Base-by-base conservation (phyloP, 2,329 filamentous ascomycete species). In the Colletotrichum viniferum region DNA sequence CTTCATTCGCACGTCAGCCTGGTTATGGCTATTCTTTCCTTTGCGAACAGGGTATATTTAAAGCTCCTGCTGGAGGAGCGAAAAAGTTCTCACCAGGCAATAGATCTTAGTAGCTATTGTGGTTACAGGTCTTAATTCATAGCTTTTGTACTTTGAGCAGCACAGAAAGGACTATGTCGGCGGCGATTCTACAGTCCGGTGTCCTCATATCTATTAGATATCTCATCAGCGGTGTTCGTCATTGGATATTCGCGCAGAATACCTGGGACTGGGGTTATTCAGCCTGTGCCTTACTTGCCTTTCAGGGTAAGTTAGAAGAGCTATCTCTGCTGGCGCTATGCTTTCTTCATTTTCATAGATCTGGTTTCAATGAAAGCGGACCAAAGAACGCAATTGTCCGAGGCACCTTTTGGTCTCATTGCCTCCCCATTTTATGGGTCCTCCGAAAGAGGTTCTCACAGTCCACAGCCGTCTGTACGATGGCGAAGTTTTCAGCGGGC, bases 401-500 rank as follows among this genome's bases (percentile, higher is more conserved):
- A 18, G 2, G 36, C 14, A 28, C 34, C 7, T 36, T 14, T 36
- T 5, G 6, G 4, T 43, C 16, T 9, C n/a, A n/a, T 43, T 43
- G 18, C n/a, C 38, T n/a, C 0, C 0, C 38, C 5, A 10, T 1
- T n/a, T n/a, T 6, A 38, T 12, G n/a, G 18, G 38, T 43, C 1
- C 18, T 43, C 1, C 4, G 16, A 1, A 43, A 43, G 3, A 43
- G 9, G 8, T 1, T 5, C 9, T 4, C 9, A n/a, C 18, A 18
- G 18, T 21, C 18, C 1, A 48, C 43, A 48, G 10, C 18, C 0
- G 1, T 13, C 43, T 2, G 10, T 13, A 16, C 10, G 1, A 48
- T 21, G 2, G 38, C 21, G 38, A 13, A 2, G 21, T 2, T 3
- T 21, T n/a, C 1, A 2, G 10, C 10, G 5, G 5, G 5, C n/a